Base-by-base conservation (phyloP, 2,329 filamentous ascomycete genomes). In the Cephalotrichum gorgonifer region DNA sequence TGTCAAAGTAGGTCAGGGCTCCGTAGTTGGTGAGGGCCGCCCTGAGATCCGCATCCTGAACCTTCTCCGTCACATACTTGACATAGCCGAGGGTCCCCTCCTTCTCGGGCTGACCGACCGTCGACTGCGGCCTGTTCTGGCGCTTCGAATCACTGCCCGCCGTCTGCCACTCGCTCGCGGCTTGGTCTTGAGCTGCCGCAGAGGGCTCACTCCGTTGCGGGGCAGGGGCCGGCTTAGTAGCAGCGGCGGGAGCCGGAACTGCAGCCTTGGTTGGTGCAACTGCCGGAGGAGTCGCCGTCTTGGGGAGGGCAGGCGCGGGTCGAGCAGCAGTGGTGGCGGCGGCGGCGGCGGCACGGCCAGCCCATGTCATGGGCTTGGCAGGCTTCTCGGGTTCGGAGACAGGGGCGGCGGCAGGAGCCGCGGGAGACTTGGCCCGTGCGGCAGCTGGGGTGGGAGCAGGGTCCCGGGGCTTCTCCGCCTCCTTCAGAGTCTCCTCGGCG, bases 21-120 rank as follows among this genome's bases (percentile, higher is more conserved):
- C 87, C 85, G 56, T 83, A 89, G 57, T 82, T 79, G 57, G 81
- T 74, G 47, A 98, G 73, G 48, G 80, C 76, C 48, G 76, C 74
- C 65, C 77, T 84, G 52, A 98, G 74, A 43, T 88, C 79, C 38
- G 81, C 78, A 14, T 82, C 77, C 62, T 87, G 79, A 47, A 98
- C 83, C 69, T 89, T 90, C 30, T 95, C 89, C 45, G 83, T 91
- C 45, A 97, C 91, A 59, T 91, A 95, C 75, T 95, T 95, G 67
- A 98, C 88, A 67, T 96, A 97, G 20, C 86, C 93, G 57, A 89
- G 79, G 48, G 83, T 83, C 53, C 80, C 80, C 54, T 91, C 85
- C 60, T 88, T 85, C 60, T 90, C 86, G n/a, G 70, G 66, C 25
- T 74, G 65, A 46, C 72, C 73, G 50, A 80, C 73, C 57, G 80